Evolutionary conservation across 495 filamentous ascomycete genomes (phyloP).

Genomic region (Aspergillus nidulans): DNA sequence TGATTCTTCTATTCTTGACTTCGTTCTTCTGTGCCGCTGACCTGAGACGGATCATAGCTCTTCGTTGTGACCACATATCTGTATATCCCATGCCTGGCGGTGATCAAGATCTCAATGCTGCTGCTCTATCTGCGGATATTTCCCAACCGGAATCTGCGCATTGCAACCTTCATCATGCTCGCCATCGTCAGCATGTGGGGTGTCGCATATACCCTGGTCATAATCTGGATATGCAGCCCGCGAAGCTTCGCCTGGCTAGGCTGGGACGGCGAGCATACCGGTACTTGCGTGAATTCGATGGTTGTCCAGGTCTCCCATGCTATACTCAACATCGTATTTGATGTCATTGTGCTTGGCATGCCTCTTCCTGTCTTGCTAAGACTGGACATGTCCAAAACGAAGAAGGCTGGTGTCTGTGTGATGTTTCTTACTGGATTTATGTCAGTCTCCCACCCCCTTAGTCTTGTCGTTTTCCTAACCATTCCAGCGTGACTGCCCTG

Average conservation of each 20-base stretch:
- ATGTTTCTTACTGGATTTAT: background rate
- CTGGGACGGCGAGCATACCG: conserved; percentile 6
- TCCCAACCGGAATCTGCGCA: background rate
- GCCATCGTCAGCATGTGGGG: background rate
- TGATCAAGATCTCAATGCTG: conserved; percentile 6
- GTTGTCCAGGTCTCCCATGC: background rate
- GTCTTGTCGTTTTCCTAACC: background rate
- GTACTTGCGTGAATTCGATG: conserved; percentile 4
- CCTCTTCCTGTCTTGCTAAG: background rate
- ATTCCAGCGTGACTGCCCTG: background rate
- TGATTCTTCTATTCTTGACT: too few relatives aligned
- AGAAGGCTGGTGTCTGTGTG: background rate
- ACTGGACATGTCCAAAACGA: background rate
- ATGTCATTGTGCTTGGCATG: background rate
- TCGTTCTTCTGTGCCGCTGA: too few relatives aligned
- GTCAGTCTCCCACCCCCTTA: background rate
- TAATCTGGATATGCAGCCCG: conserved; percentile 4
- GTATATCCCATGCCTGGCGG: background rate
- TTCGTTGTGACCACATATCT: background rate
- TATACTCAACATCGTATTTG: conserved; percentile 1
- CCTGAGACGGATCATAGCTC: background rate
- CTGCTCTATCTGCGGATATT: conserved; percentile 7
- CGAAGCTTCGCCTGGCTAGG: conserved; percentile 5
- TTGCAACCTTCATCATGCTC: background rate
- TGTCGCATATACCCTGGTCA: background rate